Evolutionary conservation across 305 asterid genomes (phyloP).

Genomic region (Fraxinus albicans): DNA sequence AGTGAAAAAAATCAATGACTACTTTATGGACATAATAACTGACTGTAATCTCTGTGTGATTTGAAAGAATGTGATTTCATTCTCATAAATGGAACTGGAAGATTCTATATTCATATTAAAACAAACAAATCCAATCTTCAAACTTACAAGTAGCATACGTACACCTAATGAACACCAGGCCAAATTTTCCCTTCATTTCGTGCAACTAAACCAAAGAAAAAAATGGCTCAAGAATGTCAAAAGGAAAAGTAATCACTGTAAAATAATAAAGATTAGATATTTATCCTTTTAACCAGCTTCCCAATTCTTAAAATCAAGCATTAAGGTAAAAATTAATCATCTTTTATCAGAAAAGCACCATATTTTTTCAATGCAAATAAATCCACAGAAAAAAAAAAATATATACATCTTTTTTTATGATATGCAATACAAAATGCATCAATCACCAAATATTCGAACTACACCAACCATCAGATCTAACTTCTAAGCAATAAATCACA

Average conservation of each 20-base stretch:
- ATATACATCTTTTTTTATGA: not conserved
- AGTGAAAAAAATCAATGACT: not conserved
- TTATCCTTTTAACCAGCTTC: conserved; percentile 1
- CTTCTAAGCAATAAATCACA: conserved; percentile 1
- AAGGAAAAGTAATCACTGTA: not conserved
- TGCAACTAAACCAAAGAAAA: conserved; percentile 6
- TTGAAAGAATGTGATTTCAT: not conserved
- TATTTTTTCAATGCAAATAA: not conserved
- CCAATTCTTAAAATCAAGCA: not conserved
- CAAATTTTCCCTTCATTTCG: not conserved
- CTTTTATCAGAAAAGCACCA: not conserved
- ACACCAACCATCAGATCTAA: conserved; percentile 22
- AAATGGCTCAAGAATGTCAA: not conserved
- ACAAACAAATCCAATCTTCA: not conserved
- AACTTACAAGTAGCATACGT: not conserved
- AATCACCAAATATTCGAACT: not conserved
- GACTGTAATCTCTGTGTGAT: not conserved
- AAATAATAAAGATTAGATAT: not conserved
- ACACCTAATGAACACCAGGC: not conserved
- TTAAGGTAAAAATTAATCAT: conserved; percentile 2
- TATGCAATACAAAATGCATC: not conserved
- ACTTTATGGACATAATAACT: not conserved
- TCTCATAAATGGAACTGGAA: not conserved
- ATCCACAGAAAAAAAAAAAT: not conserved
- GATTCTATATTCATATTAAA: not conserved